Base-by-base conservation (phyloP, 2,329 filamentous ascomycete species). In the Aureobasidium sp. region DNA sequence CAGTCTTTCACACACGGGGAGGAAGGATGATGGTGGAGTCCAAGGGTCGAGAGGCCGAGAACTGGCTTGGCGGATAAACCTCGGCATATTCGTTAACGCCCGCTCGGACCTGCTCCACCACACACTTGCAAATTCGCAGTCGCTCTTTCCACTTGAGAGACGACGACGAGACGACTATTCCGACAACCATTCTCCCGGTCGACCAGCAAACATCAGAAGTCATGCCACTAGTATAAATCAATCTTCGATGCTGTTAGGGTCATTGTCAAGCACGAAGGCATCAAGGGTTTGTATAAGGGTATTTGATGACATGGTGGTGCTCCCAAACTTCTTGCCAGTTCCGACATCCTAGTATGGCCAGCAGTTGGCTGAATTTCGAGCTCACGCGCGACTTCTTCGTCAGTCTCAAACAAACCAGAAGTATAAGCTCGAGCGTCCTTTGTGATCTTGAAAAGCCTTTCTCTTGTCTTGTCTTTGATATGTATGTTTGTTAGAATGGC, bases 321-420 rank as follows among this genome's bases (percentile, higher is more conserved):
- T 17, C 94, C 94, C 0, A 99, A 99, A 69, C 79, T 99, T 21
- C 82, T 99, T n/a, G n/a, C 63, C 99, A 99, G 75, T 94, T 99
- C 17, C n/a, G n/a, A n/a, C 93, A 94, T 8, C 94, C 94, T 3
- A 97, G 92, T 73, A 99, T 99, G 93, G 94, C 94, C 17, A 95
- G 91, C 67, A 96, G 90, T 74, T 99, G 94, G 93, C 83, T 97
- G 63, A 96, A 92, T 74, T 99, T 95, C 71, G 94, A 99, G 76
- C 78, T 97, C 71, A 93, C 90, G 9, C 84, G 94, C 65, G 94
- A 99, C 74, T 88, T 95, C 70, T 77, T 97, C 42, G 78, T 95
- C 61, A 78, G 77, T 21, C 71, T 61, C 13, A 49, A 46, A n/a
- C n/a, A n/a, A n/a, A 25, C 60, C 60, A 35, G 55, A 58, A 40